Conservation (phyloP, 257 asterid genomes). For the Striga asiatica region DNA sequence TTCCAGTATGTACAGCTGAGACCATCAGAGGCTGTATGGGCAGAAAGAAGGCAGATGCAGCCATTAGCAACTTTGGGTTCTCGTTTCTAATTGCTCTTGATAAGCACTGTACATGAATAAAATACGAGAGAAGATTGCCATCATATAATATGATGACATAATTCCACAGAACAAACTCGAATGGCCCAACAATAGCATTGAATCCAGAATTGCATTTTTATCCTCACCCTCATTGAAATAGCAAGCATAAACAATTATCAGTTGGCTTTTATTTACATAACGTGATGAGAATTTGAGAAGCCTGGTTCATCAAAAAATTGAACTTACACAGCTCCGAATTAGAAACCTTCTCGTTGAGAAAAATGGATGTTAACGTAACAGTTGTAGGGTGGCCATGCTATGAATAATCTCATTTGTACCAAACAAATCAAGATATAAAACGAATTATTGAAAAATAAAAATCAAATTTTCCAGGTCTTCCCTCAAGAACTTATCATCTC, state of each 20-base stretch:
- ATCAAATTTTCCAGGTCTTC: neutral
- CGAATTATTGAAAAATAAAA: neutral
- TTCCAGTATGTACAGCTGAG: constrained; percentile 88
- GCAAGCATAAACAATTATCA: neutral
- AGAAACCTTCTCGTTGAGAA: no score
- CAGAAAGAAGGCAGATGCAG: constrained; percentile 65
- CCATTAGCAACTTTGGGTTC: constrained; percentile 84
- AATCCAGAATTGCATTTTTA: neutral
- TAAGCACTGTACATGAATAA: constrained; percentile 48
- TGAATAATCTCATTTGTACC: neutral
- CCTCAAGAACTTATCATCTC: neutral
- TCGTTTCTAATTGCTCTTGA: constrained; percentile 77
- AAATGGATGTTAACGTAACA: neutral
- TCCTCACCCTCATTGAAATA: neutral
- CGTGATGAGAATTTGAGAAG: no score
- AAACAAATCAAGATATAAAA: no score
- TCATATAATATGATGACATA: neutral
- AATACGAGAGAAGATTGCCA: no score
- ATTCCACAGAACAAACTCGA: neutral
- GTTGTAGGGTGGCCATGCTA: neutral
- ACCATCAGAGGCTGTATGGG: constrained; percentile 94
- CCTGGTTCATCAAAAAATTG: no score
- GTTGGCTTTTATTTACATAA: neutral
- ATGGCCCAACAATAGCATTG: neutral
- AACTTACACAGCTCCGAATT: no score